These are phyloP conservation scores for Chlamydomonas sp. DNA, from an alignment of 139 green algal genomes.

Conservation along the genomic window DNA sequence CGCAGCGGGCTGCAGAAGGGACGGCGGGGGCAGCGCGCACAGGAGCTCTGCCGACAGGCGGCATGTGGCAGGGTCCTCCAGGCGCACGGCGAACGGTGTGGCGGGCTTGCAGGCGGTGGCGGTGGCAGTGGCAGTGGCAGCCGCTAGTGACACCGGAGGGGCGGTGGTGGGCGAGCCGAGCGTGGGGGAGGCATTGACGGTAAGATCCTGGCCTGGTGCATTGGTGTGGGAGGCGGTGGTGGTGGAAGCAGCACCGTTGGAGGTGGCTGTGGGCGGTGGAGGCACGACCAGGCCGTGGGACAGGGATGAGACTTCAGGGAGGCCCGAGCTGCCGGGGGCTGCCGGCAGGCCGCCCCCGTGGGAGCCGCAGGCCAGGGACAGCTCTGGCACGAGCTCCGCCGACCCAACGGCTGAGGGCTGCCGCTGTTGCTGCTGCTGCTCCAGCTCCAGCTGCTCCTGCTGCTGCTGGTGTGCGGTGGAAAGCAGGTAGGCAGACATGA, in stretches of 20 bases:
- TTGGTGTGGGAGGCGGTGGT: no score
- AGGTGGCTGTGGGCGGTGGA: no score
- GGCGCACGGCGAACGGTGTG: conserved; percentile 20
- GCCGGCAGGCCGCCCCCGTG: no score
- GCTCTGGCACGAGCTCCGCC: not conserved
- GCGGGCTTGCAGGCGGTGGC: not conserved
- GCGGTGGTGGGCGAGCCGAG: no score
- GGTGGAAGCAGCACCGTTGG: no score
- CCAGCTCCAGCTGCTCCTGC: conserved; percentile 25
- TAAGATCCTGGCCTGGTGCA: no score
- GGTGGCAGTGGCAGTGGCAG: not conserved
- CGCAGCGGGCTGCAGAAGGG: not conserved
- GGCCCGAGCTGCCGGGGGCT: no score
- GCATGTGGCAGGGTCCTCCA: not conserved
- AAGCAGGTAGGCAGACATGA: conserved; percentile 22
- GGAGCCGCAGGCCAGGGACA: no score
- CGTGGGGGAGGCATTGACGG: no score
- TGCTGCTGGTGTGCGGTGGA: conserved; percentile 1
- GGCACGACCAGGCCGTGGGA: no score
- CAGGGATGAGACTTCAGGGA: no score
- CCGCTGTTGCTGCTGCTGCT: not conserved
- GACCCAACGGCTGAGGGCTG: not conserved
- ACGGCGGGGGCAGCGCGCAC: not conserved
- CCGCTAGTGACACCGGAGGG: no score
- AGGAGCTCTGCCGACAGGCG: conserved; percentile 15